Conservation (phyloP, 148 eudicot species). For the Chenopodium suecicum region DNA sequence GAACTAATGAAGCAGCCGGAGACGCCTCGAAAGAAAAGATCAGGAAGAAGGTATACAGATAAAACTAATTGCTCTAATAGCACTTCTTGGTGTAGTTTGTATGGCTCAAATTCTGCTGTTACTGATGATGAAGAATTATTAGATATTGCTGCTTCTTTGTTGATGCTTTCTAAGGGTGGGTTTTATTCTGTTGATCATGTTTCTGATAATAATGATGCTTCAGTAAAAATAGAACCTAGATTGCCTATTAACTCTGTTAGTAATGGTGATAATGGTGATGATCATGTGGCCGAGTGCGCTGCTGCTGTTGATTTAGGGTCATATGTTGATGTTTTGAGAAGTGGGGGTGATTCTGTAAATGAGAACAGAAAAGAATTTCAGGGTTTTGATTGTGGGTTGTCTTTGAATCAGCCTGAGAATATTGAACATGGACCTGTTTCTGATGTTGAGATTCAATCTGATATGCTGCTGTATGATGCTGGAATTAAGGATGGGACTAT, state of each 20-base stretch:
- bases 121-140: conserved; percentile 37
- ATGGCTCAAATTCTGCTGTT: not conserved
- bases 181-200: conserved; percentile 17
- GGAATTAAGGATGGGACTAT: conserved; percentile 14
- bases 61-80: conserved; percentile 10
- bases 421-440: conserved; percentile 20
- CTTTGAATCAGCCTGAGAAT: not conserved
- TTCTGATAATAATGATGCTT: conserved; percentile 22
- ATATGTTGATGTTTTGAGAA: conserved; percentile 24
- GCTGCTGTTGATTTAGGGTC: conserved; percentile 7
- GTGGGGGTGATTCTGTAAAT: conserved; percentile 18
- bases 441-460: conserved; percentile 6
- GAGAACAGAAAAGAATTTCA: conserved; percentile 17
- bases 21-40: conserved; percentile 38
- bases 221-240: conserved; percentile 21
- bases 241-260: not conserved
- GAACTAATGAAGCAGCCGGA: not conserved
- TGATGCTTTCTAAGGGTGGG: conserved; percentile 55
- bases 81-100: conserved; percentile 29
- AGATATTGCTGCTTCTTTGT: conserved; percentile 54
- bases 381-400: conserved; percentile 25
- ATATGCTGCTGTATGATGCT: not conserved
- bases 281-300: conserved; percentile 18
- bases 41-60: conserved; percentile 44
- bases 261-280: conserved; percentile 9